Evolutionary conservation across 352 stramenopile species (phyloP), one percentile per base, ranked within the genome.

Genomic region (Thraustochytrium striatum): DNA sequence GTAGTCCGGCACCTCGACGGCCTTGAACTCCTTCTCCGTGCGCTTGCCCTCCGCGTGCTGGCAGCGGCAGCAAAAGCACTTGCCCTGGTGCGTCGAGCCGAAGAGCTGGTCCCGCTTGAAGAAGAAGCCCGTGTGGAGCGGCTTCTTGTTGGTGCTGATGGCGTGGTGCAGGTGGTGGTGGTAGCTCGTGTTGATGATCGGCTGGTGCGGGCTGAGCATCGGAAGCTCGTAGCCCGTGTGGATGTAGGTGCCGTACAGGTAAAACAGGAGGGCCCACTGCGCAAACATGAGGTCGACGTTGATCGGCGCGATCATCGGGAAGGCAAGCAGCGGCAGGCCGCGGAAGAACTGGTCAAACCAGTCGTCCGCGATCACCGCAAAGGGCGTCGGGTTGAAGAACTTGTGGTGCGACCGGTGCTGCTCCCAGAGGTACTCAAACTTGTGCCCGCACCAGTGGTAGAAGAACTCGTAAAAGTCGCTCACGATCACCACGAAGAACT

Each of bases 271-370:
- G 21, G 43, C 39, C 50, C 50, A 82, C 11, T 70, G 52, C 32
- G 43, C 57, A 39, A 82, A 82, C 39, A 82, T 78, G 13, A 82
- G 25, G 69, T 82, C 78, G 38, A 82, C 73, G 68, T 82, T 82
- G 30, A 69, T 82, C 25, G 78, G 78, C 9, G 30, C 61, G 30
- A 82, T 80, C 28, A 70, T 70, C 35, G 78, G 78, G 62, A 82
- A 73, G 44, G 75, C 41, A 35, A 82, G 25, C 19, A 82, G 33
- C 19, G 78, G 78, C 8, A 80, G 68, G 9, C 55, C 65, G 47
- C 78, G 78, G 19, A 82, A 70, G 53, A 82, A 82, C 41, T 82
- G 72, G 43, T 81, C 69, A 9, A 70, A 57, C 5, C 19, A 79
- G 33, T 79, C 69, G 28, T 79, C 69, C 7, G 61, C 70, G n/a